These are phyloP conservation scores for Omphalotus guepiniiformis DNA, from an alignment of 768 basidiomycete species.

Conservation along the genomic window DNA sequence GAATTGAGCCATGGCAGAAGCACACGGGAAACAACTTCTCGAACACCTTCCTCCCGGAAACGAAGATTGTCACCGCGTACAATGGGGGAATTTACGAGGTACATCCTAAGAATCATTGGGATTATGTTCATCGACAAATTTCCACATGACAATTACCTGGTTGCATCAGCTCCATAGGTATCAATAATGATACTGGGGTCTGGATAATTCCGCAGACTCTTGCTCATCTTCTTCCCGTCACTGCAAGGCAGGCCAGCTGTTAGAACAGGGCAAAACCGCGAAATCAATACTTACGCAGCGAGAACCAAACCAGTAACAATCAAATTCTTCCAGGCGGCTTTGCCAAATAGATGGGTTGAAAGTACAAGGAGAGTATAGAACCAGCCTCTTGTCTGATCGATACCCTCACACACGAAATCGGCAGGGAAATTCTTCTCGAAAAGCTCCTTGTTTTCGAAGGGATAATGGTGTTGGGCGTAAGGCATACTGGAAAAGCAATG, in stretches of 20 bases:
- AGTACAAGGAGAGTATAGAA: constrained; percentile 98
- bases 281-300: constrained; percentile 62
- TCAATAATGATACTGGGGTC: constrained; percentile 90
- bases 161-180: constrained; percentile 92
- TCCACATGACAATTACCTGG: constrained; percentile 47
- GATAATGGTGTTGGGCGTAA: constrained; percentile 95
- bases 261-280: not conserved
- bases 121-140: not conserved
- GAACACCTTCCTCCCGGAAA: constrained; percentile 97
- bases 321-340: constrained; percentile 96
- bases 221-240: constrained; percentile 99
- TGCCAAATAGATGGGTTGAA: constrained; percentile 91
- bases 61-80: constrained; percentile 96
- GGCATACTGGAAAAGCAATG: constrained; percentile 72
- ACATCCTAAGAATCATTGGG: constrained; percentile 60
- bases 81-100: constrained; percentile 97
- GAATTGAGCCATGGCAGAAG: constrained; percentile 98
- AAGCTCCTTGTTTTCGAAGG: constrained; percentile 91
- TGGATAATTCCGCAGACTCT: constrained; percentile 94
- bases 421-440: constrained; percentile 89
- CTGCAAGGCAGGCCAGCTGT: constrained; percentile 41
- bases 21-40: constrained; percentile 94
- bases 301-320: constrained; percentile 95
- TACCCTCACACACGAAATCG: constrained; percentile 96
- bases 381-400: constrained; percentile 99